A percentile compares a stretch with the other conserved stretches of the same genome.
Evolutionary conservation across 139 green algal species (phyloP).

Genomic region (Eudorina sp.): DNA sequence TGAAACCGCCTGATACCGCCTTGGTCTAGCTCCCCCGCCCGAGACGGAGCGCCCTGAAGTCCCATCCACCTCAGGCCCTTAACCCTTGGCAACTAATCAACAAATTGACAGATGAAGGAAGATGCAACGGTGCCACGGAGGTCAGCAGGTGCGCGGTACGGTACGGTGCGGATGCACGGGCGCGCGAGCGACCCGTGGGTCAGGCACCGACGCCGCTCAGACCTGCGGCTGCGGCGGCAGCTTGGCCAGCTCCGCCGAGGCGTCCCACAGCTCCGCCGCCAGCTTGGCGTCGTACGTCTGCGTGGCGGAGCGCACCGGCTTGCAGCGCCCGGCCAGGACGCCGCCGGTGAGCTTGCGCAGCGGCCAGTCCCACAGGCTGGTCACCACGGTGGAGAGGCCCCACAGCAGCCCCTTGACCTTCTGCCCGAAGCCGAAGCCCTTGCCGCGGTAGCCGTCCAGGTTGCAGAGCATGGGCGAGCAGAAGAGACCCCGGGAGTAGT

Average conservation of each 20-base stretch:
- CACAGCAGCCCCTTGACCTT: slow-evolving; percentile 53
- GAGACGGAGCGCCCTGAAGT: too few species aligned
- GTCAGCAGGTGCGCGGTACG: too few species aligned
- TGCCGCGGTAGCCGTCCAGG: slow-evolving; percentile 51
- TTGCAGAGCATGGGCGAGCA: slow-evolving; percentile 51
- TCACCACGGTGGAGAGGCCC: slow-evolving; percentile 47
- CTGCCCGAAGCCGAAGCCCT: slow-evolving; percentile 27
- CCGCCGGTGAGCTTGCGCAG: slow-evolving; percentile 64
- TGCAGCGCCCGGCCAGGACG: slow-evolving; percentile 53
- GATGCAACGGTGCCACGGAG: too few species aligned
- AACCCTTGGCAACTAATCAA: too few species aligned
- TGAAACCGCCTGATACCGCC: too few species aligned
- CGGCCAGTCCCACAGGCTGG: slow-evolving; percentile 73
- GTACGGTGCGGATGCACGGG: too few species aligned
- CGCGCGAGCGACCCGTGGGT: too few species aligned
- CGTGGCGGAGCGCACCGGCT: slow-evolving; percentile 61
- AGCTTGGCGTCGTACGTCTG: slow-evolving; percentile 73
- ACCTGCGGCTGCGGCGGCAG: slow-evolving; percentile 52
- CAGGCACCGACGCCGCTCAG: too few species aligned
- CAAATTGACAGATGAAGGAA: too few species aligned
- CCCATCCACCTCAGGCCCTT: too few species aligned
- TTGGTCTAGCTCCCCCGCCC: too few species aligned
- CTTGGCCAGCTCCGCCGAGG: slow-evolving; percentile 61
- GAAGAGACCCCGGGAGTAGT: slow-evolving; percentile 86
- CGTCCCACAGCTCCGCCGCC: slow-evolving; percentile 74